Percentiles rank a stretch among this genome's conserved stretches.
These are phyloP conservation scores for Boletus rubropictus DNA, from an alignment of 768 basidiomycete species.

Conservation along the genomic window DNA sequence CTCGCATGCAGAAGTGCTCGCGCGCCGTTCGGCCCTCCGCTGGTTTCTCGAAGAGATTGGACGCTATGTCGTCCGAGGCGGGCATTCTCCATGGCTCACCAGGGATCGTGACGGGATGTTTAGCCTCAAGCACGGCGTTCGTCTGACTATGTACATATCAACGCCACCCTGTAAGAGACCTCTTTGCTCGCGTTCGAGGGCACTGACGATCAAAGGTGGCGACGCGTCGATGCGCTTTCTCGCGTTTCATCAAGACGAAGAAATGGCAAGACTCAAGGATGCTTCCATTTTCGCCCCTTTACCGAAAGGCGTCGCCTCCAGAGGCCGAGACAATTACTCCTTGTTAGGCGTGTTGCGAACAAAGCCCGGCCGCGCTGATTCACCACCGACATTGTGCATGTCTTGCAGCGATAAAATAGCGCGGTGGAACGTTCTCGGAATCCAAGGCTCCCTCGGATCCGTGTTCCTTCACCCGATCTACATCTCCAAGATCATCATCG, in stretches of 20 bases:
- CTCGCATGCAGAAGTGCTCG: constrained; percentile 89
- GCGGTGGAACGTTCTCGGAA: constrained; percentile 74
- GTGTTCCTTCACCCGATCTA: constrained; percentile 56
- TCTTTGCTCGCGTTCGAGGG: constrained; percentile 44
- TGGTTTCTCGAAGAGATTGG: constrained; percentile 76
- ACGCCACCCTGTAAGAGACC: constrained; percentile 48
- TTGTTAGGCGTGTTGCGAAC: constrained; percentile 77
- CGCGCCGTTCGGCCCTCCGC: constrained; percentile 66
- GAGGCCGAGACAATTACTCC: constrained; percentile 79
- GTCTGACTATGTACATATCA: constrained; percentile 71
- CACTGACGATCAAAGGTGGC: constrained; percentile 54
- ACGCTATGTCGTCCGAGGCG: constrained; percentile 12
- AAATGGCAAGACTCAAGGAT: constrained; percentile 67
- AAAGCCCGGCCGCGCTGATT: constrained; percentile 90
- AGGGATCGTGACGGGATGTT: constrained; percentile 37
- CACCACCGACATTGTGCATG: constrained; percentile 76
- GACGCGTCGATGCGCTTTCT: constrained; percentile 83
- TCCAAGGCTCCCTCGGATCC: constrained; percentile 77
- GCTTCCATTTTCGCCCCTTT: constrained; percentile 33
- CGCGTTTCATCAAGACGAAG: constrained; percentile 65
- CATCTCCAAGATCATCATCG: constrained; percentile 59
- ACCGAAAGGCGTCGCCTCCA: constrained; percentile 39
- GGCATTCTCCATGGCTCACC: constrained; percentile 48
- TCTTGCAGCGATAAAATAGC: constrained; percentile 96
- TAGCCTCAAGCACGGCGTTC: constrained; percentile 40